These are phyloP conservation scores for Clavulina sp. DNA, from an alignment of 768 basidiomycete species.

Conservation along the genomic window DNA sequence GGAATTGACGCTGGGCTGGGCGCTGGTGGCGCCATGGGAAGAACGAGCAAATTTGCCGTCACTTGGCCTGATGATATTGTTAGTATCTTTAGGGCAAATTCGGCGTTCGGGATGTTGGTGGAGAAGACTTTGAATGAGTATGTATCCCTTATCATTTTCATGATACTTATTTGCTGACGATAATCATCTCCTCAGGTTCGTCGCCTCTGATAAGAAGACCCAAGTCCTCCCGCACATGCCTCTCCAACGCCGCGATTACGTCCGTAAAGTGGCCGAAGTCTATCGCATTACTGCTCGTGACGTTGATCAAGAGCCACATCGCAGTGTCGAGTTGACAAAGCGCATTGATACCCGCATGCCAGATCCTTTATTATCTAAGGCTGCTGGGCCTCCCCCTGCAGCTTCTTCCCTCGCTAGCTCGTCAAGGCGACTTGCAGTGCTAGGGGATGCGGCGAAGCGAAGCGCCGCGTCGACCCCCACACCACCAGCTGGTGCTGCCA, in stretches of 20 bases:
- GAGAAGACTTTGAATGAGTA: constrained; percentile 74
- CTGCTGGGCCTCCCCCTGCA: no score
- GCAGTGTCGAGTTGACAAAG: constrained; percentile 62
- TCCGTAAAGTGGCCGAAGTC: constrained; percentile 53
- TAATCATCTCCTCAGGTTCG: constrained; percentile 31
- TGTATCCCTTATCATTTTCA: constrained; percentile 14
- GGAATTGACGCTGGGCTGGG: constrained; percentile 45
- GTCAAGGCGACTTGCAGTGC: no score
- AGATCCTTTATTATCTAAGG: constrained; percentile 41
- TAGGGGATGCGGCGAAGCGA: no score
- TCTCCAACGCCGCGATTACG: constrained; percentile 62
- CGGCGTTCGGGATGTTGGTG: constrained; percentile 50
- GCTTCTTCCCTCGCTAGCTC: no score
- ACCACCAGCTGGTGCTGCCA: no score
- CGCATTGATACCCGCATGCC: constrained; percentile 73
- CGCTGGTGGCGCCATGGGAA: constrained; percentile 19
- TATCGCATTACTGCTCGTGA: constrained; percentile 76
- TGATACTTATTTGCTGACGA: constrained; percentile 1
- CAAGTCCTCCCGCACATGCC: constrained; percentile 74
- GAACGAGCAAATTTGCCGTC: constrained; percentile 11
- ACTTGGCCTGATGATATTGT: constrained; percentile 47
- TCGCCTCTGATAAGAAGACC: constrained; percentile 43
- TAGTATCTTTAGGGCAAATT: constrained; percentile 39
- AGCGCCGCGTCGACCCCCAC: no score
- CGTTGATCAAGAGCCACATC: constrained; percentile 81